Conservation (phyloP, 495 filamentous ascomycete genomes). For the Penicillium diatomitis region DNA sequence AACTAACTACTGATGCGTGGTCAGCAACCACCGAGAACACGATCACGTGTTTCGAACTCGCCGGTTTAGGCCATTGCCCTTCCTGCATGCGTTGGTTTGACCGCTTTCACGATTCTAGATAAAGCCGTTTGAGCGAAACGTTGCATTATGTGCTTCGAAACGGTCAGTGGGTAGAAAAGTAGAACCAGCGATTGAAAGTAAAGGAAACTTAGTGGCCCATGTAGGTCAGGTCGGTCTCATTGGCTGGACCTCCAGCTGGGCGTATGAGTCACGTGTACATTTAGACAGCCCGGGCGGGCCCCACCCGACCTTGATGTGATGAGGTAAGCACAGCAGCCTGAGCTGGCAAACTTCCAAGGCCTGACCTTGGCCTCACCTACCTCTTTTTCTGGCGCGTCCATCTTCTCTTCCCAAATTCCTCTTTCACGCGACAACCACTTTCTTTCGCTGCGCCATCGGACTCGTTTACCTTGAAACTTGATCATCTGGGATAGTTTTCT, state of each 20-base stretch:
- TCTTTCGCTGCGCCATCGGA: neutral
- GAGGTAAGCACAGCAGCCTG: conserved; percentile 15
- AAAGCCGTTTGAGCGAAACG: no score
- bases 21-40: no score
- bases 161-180: no score
- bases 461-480: conserved; percentile 1
- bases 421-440: conserved; percentile 15
- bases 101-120: no score
- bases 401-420: conserved; percentile 8
- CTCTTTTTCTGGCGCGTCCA: conserved; percentile 19
- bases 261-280: conserved; percentile 10
- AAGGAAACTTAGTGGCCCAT: no score
- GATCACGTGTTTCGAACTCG: no score
- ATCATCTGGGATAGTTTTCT: conserved; percentile 13
- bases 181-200: no score
- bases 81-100: no score
- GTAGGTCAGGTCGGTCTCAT: neutral
- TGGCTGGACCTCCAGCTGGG: neutral
- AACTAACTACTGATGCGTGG: no score
- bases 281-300: no score
- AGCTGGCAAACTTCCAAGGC: conserved; percentile 15
- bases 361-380: conserved; percentile 5
- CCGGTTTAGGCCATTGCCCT: no score
- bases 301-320: neutral
- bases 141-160: no score